Evolutionary conservation across 805 yeast genomes (phyloP), one percentile per base, ranked within the genome.

Genomic region (Metschnikowia amazonensis): DNA sequence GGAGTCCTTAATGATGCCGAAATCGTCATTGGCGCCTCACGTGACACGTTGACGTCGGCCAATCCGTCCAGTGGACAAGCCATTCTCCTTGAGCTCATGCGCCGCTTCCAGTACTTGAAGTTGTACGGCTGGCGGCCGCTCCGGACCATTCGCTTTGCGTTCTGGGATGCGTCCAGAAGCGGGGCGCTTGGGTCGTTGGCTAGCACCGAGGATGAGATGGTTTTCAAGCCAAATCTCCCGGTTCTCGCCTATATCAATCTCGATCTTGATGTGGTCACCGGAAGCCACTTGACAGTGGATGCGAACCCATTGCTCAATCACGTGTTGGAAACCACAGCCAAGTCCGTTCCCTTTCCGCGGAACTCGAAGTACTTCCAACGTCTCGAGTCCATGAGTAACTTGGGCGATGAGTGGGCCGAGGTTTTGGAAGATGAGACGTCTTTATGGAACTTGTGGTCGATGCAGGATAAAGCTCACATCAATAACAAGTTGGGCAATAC

Each of bases 121-220:
- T 50, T 56, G 25, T 37, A 61, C 36, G 76, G 76, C 2, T 71
- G 76, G 76, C 65, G 62, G 47, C 76, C 76, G 1, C 55, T 70
- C 28, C 58, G 76, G 35, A 62, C 59, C 10, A 65, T 71, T 32
- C 61, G 65, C 42, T 69, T 71, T 53, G 60, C 70, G 2, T 66
- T 72, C 1, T 70, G 74, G 71, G 76, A 71, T 47, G 74, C 69
- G 1, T 55, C 66, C 6, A 58, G 59, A 24, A 59, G 59, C 39
- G 71, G 70, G 2, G 56, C 64, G 9, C 42, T 66, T 16, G 76
- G 75, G 1, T 53, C 70, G 0, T 56, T 53, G 37, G 45, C 52
- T 4, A 51, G 45, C 17, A 42, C 59, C 3, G 59, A 60, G 21
- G 69, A 63, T 36, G 30, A 52, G 2, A 44, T 35, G 1, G 45